Base-by-base conservation (phyloP, 2,329 filamentous ascomycete genomes). In the Dactylella cylindrospora region DNA sequence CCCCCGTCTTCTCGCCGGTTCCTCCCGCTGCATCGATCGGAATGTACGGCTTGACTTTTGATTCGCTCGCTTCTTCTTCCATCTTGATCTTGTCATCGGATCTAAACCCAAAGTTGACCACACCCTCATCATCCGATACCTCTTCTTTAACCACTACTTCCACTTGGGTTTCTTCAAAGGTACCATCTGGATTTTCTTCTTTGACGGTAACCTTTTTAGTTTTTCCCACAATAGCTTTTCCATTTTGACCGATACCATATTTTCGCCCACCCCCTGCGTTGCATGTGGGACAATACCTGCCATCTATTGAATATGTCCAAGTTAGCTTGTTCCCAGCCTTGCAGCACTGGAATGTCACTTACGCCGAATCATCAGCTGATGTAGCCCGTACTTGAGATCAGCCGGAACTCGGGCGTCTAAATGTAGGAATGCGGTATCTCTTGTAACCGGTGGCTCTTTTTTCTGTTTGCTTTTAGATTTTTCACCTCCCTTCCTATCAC, bases 331-430 rank as follows among this genome's bases (percentile, higher is more conserved):
- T 39, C 4, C 3, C n/a, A 22, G 10, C n/a, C 23, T 33, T 17
- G 23, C 26, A 17, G 20, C 15, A 39, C 4, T 20, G 7, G 7
- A 38, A 31, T 25, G 10, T 25, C 36, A 57, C 59, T 64, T 41
- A 64, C 59, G 78, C 32, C 70, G 72, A 31, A 81, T 78, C 55
- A 82, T 76, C 3, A 82, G 71, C 62, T 80, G 77, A 66, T 82
- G 80, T 5, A 82, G 71, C 5, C 75, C 72, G 50, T 79, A 80
- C 69, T 80, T 80, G 12, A 77, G 72, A 49, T 74, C 73, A 29
- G 76, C 74, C 0, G 78, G 77, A 2, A 80, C 72, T 23, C 68
- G 68, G 2, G 73, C 74, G 23, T 80, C 77, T n/a, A 80, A 69
- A 46, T 80, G 78, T 17, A 76, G 74, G 54, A 79, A 76, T 10